Conservation (phyloP, 331 rosid genomes). For the Spiraea crenata region DNA sequence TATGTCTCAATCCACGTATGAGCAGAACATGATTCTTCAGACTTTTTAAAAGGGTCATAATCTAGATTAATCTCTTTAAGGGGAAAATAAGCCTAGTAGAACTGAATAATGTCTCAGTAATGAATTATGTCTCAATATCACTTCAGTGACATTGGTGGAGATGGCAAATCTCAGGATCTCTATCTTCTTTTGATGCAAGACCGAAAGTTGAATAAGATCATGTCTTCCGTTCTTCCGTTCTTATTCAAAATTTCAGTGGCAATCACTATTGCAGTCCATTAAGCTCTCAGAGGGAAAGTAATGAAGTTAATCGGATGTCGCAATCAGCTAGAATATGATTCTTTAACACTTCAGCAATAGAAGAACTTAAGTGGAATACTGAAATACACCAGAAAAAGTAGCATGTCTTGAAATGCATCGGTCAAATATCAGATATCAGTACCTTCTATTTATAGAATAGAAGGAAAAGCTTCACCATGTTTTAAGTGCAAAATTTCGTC, state of each 20-base stretch:
- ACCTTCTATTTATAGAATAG: neutral
- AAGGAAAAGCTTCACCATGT: neutral
- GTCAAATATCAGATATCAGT: neutral
- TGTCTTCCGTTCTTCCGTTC: no score
- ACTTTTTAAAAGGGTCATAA: neutral
- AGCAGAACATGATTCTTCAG: slow-evolving; percentile 26
- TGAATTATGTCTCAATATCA: no score
- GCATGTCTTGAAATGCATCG: neutral
- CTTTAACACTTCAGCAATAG: slow-evolving; percentile 16
- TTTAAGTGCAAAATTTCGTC: neutral
- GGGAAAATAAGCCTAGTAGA: neutral
- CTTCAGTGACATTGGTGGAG: no score
- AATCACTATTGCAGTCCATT: no score
- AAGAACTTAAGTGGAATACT: slow-evolving; percentile 5
- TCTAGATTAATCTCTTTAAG: neutral
- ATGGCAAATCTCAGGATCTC: neutral
- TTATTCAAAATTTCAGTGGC: no score
- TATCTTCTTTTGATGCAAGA: neutral
- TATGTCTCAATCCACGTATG: neutral
- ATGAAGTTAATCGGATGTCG: slow-evolving; percentile 19
- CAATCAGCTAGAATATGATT: slow-evolving; percentile 32
- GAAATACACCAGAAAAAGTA: no score
- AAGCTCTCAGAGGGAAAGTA: neutral
- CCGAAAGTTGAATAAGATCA: no score
- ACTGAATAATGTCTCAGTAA: no score